Evolutionary conservation across 768 basidiomycete species (phyloP).

Genomic region (Exsudoporus frostii): DNA sequence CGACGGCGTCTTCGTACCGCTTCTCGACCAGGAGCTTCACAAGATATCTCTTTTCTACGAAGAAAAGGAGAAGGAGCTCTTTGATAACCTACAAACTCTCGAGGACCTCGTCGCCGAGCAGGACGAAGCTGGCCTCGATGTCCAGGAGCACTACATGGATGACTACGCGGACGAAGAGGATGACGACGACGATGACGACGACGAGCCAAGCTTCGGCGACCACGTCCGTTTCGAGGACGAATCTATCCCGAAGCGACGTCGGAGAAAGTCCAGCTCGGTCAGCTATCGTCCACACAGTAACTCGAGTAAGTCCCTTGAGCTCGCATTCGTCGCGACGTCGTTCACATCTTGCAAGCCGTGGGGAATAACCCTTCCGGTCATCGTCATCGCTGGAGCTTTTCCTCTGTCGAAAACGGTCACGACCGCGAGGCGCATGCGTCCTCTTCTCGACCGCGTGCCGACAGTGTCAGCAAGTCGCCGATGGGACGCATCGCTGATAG

Average conservation of each 20-base stretch:
- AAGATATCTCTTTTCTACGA: constrained; percentile 83
- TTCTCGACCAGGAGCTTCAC: constrained; percentile 77
- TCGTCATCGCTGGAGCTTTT: constrained; percentile 40
- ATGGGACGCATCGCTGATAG: constrained; percentile 43
- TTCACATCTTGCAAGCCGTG: constrained; percentile 10
- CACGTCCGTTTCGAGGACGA: constrained; percentile 28
- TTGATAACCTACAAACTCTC: constrained; percentile 55
- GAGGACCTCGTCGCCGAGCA: constrained; percentile 55
- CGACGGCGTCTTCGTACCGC: constrained; percentile 62
- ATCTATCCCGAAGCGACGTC: constrained; percentile 28
- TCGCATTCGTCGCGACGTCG: background rate
- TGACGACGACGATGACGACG: constrained; percentile 55
- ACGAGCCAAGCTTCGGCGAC: constrained; percentile 23
- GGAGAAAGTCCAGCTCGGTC: constrained; percentile 35
- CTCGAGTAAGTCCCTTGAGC: constrained; percentile 15
- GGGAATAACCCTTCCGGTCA: constrained; percentile 7
- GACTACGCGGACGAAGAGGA: constrained; percentile 50
- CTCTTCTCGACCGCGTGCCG: constrained; percentile 21
- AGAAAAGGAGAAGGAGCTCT: constrained; percentile 68
- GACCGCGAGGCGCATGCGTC: constrained; percentile 30
- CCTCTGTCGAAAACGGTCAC: constrained; percentile 42
- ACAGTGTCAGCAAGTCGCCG: constrained; percentile 33
- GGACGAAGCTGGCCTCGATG: constrained; percentile 56
- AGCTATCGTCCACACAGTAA: constrained; percentile 23
- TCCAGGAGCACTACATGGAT: constrained; percentile 50